phyloP scores from a whole-genome alignment of 2,329 filamentous ascomycete species.

The Rutstroemia sp. region DNA sequence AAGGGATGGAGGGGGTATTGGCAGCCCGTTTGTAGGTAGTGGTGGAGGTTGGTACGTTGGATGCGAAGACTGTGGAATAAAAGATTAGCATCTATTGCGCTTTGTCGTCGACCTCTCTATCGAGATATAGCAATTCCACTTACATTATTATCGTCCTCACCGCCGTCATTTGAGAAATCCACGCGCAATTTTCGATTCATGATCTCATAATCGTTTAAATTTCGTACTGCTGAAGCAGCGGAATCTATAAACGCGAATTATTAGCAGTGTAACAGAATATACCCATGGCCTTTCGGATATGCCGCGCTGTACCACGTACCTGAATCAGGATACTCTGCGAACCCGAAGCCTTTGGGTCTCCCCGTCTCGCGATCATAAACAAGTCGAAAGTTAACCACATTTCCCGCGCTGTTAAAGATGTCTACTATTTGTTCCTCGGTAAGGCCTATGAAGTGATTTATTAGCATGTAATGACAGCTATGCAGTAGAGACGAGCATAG shows the following conservation, averaged over 20 bases:
- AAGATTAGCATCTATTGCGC: background rate
- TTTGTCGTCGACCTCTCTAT: background rate
- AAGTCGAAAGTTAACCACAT: slow-evolving; percentile 84
- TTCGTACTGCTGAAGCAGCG: slow-evolving; percentile 87
- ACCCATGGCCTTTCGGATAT: slow-evolving; percentile 1
- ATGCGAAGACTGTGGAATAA: background rate
- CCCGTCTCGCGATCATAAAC: slow-evolving; percentile 96
- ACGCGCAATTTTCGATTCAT: slow-evolving; percentile 92
- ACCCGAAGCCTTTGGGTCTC: slow-evolving; percentile 91
- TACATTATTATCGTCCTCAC: slow-evolving; percentile 47
- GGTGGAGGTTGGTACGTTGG: slow-evolving; percentile 7
- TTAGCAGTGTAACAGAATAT: slow-evolving; percentile 2
- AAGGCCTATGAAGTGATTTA: slow-evolving; percentile 53
- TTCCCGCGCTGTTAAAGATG: slow-evolving; percentile 83
- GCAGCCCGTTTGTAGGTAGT: slow-evolving; percentile 15
- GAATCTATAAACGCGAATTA: slow-evolving; percentile 44
- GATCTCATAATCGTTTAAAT: slow-evolving; percentile 90
- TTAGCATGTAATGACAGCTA: slow-evolving; percentile 2
- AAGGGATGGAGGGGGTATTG: slow-evolving; percentile 20
- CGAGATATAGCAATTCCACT: background rate
- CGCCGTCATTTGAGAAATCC: slow-evolving; percentile 87
- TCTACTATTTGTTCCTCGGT: slow-evolving; percentile 95
- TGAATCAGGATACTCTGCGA: slow-evolving; percentile 89
- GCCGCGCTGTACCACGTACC: slow-evolving; percentile 41
- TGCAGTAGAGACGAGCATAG: slow-evolving; percentile 3